Evolutionary conservation across 768 basidiomycete genomes (phyloP).

Genomic region (Mycena floridula): DNA sequence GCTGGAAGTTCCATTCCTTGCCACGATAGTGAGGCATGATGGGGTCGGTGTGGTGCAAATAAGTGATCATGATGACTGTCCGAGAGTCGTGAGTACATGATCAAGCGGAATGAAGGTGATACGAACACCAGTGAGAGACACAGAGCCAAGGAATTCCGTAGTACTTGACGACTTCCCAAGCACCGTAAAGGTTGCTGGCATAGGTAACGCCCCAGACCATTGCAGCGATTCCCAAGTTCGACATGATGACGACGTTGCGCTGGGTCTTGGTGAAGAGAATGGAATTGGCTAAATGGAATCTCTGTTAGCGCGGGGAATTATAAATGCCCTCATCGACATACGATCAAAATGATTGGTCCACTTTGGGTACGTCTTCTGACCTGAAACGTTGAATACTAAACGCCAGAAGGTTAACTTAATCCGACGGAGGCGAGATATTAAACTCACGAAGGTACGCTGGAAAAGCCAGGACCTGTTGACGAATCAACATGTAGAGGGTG

Average conservation of each 20-base stretch:
- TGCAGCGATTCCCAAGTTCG: conserved; percentile 48
- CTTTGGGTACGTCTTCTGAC: conserved; percentile 51
- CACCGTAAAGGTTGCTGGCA: conserved; percentile 31
- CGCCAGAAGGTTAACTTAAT: conserved; percentile 11
- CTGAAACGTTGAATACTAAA: conserved; percentile 56
- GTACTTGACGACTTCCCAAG: conserved; percentile 36
- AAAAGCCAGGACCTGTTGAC: conserved; percentile 36
- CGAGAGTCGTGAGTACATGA: conserved; percentile 8
- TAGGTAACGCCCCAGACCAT: conserved; percentile 37
- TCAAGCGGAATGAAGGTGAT: not conserved
- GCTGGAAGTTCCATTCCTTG: conserved; percentile 53
- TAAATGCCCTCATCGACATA: conserved; percentile 29
- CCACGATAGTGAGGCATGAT: conserved; percentile 51
- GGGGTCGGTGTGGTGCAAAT: conserved; percentile 63
- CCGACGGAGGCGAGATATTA: not conserved
- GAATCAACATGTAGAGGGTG: conserved; percentile 31
- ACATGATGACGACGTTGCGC: conserved; percentile 45
- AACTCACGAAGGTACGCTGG: conserved; percentile 36
- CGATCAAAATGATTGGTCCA: conserved; percentile 67
- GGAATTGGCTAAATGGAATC: conserved; percentile 36
- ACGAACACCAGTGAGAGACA: conserved; percentile 51
- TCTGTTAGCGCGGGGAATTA: not conserved
- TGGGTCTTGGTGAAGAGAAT: conserved; percentile 51
- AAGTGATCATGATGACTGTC: conserved; percentile 39
- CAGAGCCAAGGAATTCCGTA: conserved; percentile 50